Percentiles rank a stretch among this genome's conserved stretches.
phyloP scores from a whole-genome alignment of 495 filamentous ascomycete genomes.

The Penicillium ucsense region DNA sequence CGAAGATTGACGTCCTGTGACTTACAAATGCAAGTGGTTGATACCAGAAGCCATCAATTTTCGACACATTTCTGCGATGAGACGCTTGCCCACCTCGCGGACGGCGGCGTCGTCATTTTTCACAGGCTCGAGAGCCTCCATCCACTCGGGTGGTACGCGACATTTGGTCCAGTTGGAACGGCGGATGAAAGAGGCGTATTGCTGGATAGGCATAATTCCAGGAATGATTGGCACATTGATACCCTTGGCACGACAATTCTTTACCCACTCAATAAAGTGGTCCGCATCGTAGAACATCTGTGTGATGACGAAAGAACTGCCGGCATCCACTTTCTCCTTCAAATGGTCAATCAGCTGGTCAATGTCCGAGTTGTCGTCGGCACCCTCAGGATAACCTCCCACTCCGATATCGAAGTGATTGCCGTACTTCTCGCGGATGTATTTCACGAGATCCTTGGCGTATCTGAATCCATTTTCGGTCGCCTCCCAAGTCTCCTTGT shows the following conservation, averaged over 20 bases:
- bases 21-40: conserved; percentile 81
- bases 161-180: conserved; percentile 83
- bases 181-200: conserved; percentile 82
- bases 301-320: conserved; percentile 86
- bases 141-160: conserved; percentile 72
- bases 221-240: conserved; percentile 89
- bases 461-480: conserved; percentile 80
- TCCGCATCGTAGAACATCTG: conserved; percentile 99
- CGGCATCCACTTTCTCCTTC: conserved; percentile 96
- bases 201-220: conserved; percentile 98
- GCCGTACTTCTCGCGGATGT: conserved; percentile 82
- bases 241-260: conserved; percentile 71
- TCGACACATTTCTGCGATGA: conserved; percentile 89
- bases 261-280: conserved; percentile 84
- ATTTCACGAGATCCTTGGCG: conserved; percentile 85
- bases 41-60: conserved; percentile 74
- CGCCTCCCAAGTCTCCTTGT: conserved; percentile 88
- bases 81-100: conserved; percentile 74
- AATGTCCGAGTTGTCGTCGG: conserved; percentile 80
- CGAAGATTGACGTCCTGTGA: neutral
- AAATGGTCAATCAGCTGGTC: conserved; percentile 82
- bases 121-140: conserved; percentile 72
- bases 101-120: conserved; percentile 96
- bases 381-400: conserved; percentile 94
- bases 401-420: conserved; percentile 98